These are phyloP conservation scores for Phyllostachys edulis DNA, from an alignment of 176 grass and related monocot species.

Conservation along the genomic window DNA sequence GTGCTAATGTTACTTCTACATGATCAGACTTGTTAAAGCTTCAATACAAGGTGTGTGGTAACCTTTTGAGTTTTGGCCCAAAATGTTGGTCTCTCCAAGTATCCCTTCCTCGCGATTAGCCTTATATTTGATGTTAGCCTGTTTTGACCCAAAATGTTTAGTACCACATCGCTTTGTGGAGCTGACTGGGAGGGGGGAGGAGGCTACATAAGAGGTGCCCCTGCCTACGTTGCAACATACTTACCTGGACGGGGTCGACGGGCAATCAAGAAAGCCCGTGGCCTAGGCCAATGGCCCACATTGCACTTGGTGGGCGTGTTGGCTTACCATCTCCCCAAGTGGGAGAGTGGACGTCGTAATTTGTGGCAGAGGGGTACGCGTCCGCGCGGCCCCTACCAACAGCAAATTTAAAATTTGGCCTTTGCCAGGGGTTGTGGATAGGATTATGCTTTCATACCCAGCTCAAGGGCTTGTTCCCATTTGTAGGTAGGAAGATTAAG, in stretches of 20 bases:
- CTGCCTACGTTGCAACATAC: not conserved
- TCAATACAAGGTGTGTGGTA: not conserved
- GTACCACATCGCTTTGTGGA: conserved; percentile 31
- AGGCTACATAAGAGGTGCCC: not conserved
- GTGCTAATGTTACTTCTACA: not conserved
- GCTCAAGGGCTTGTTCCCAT: not conserved
- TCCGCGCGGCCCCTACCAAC: conserved; percentile 58
- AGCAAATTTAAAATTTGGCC: not conserved
- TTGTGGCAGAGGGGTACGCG: conserved; percentile 69
- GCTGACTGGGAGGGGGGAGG: not conserved
- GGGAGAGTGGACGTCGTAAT: conserved; percentile 67
- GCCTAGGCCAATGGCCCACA: conserved; percentile 44
- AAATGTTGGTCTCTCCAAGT: not conserved
- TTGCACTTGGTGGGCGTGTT: conserved; percentile 33
- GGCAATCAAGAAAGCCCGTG: conserved; percentile 8
- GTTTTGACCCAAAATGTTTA: too few species aligned
- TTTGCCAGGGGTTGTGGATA: too few species aligned
- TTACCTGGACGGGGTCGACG: conserved; percentile 45
- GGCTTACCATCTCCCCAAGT: conserved; percentile 40
- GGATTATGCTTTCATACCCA: not conserved
- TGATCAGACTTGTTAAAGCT: not conserved
- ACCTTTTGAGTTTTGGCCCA: not conserved
- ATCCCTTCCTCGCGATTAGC: too few species aligned
- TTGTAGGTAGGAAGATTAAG: not conserved
- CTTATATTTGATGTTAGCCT: too few species aligned